Evolutionary conservation across 2,329 filamentous ascomycete genomes (phyloP).

Genomic region (Myriosclerotinia scirpicola): DNA sequence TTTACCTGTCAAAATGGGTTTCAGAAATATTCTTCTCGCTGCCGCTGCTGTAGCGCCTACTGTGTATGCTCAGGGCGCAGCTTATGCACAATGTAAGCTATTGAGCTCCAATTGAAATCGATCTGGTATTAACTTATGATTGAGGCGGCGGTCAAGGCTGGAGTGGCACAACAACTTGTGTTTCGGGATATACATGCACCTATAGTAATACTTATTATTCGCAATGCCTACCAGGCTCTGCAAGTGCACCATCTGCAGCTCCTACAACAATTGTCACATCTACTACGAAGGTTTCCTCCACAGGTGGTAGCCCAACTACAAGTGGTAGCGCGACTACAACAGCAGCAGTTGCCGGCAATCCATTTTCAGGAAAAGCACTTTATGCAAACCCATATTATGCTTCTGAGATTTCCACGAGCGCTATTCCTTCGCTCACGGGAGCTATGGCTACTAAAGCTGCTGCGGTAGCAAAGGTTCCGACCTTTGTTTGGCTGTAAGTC

Average conservation of each 20-base stretch:
- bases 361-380: constrained; percentile 50
- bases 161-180: constrained; percentile 36
- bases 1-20: constrained; percentile 32
- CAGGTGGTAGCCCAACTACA: constrained; percentile 23
- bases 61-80: constrained; percentile 33
- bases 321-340: constrained; percentile 30
- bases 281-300: constrained; percentile 17
- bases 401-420: constrained; percentile 53
- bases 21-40: constrained; percentile 35
- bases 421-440: constrained; percentile 61
- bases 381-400: constrained; percentile 55
- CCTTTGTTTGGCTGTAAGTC: constrained; percentile 53
- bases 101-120: neutral
- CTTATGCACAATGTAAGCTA: constrained; percentile 38
- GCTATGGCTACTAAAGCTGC: constrained; percentile 52
- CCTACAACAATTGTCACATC: constrained; percentile 22
- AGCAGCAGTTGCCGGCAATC: constrained; percentile 50
- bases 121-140: constrained; percentile 1
- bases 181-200: constrained; percentile 36
- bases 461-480: constrained; percentile 51
- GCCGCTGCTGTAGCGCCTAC: constrained; percentile 39
- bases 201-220: constrained; percentile 35
- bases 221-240: constrained; percentile 37
- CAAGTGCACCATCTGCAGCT: constrained; percentile 25
- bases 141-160: constrained; percentile 37